Evolutionary conservation across 73 alveolate species (phyloP).

Genomic region (Paramecium tetraurelia): DNA sequence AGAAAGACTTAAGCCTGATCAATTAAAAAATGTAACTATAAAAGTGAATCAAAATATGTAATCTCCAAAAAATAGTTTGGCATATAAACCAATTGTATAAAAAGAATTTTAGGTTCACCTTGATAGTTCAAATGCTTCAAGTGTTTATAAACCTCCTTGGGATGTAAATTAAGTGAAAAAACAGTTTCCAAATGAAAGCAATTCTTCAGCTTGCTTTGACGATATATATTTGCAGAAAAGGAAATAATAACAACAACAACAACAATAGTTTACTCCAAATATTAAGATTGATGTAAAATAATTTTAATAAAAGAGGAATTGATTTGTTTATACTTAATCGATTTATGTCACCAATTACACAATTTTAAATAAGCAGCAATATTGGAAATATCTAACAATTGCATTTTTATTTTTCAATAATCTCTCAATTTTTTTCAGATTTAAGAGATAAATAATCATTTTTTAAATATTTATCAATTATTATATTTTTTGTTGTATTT

Average conservation of each 20-base stretch:
- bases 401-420: background rate
- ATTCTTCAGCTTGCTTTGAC: background rate
- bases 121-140: background rate
- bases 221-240: background rate
- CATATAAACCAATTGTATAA: background rate
- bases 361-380: background rate
- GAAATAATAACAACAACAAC: background rate
- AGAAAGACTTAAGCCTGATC: background rate
- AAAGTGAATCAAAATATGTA: background rate
- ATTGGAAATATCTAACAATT: background rate
- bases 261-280: background rate
- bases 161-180: background rate
- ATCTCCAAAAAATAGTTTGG: background rate
- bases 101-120: background rate
- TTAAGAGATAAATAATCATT: background rate
- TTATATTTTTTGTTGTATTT: too few species aligned
- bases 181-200: background rate
- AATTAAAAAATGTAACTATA: background rate
- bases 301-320: background rate
- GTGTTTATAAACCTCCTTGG: constrained; percentile 22
- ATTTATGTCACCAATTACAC: background rate
- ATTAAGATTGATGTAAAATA: background rate
- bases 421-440: background rate
- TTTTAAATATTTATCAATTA: too few species aligned
- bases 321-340: background rate